Evolutionary conservation across 2,329 filamentous ascomycete genomes (phyloP).

Genomic region (Aspergillus ochraceoroseus): DNA sequence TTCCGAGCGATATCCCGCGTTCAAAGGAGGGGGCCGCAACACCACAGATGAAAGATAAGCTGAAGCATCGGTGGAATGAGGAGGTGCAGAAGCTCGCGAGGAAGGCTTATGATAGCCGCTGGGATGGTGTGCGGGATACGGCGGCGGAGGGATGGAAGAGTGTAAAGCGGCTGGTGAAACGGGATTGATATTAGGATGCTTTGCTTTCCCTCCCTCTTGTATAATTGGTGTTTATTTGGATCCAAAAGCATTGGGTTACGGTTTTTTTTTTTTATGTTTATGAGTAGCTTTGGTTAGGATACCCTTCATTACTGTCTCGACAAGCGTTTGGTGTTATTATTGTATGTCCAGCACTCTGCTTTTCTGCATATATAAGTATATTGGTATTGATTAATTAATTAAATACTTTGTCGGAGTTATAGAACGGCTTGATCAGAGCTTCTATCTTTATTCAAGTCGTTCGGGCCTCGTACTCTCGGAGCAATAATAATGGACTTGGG

Average conservation of each 20-base stretch:
- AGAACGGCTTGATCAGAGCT: too few species aligned
- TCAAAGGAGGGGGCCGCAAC: not conserved
- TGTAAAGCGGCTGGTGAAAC: conserved; percentile 29
- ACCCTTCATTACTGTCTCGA: conserved; percentile 15
- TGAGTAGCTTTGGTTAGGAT: conserved; percentile 12
- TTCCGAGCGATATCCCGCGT: conserved; percentile 13
- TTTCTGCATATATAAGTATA: conserved; percentile 1
- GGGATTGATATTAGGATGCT: conserved; percentile 25
- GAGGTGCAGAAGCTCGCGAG: conserved; percentile 64
- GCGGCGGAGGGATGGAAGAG: conserved; percentile 52
- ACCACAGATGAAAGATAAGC: conserved; percentile 53
- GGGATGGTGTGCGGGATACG: conserved; percentile 53
- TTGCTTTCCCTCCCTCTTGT: too few species aligned
- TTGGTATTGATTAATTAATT: not conserved
- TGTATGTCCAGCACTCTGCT: not conserved
- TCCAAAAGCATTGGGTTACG: not conserved
- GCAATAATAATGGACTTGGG: too few species aligned
- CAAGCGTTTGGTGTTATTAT: conserved; percentile 3
- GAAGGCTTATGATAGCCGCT: conserved; percentile 63
- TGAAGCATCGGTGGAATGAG: conserved; percentile 73
- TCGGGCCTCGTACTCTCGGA: too few species aligned
- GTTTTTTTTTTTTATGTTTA: not conserved
- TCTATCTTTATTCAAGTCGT: too few species aligned
- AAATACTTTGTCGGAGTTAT: too few species aligned
- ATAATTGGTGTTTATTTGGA: conserved; percentile 5